Base-by-base conservation (phyloP, 768 basidiomycete species). In the Tulasnella sp. region DNA sequence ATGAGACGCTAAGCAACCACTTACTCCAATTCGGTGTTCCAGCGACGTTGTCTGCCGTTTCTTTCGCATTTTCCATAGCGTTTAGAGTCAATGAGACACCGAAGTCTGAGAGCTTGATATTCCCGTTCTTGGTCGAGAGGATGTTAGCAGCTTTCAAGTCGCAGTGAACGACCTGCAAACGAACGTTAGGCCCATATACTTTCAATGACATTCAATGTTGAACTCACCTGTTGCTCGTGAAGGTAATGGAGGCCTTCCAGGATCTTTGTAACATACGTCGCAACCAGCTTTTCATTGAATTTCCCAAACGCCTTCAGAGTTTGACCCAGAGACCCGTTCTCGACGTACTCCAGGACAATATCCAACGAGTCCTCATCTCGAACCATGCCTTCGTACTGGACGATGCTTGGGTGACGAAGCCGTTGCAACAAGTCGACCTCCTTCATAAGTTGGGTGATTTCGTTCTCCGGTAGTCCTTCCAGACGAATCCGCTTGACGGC, bases 131-230 rank as follows among this genome's bases (percentile, higher is more conserved):
- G 19, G 96, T 99, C 17, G 93, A 96, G n/a, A 99, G 89, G 81
- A 99, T 97, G 82, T 99, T 99, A 31, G 97, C 97, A 0, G 97
- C 96, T 83, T 99, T 99, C 79, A 99, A 88, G 84, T 99, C 97
- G 82, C 97, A 97, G 82, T 99, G 97, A 11, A 98, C 96, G 77
- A 97, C 94, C 81, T 95, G 88, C 72, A 37, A 12, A 31, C 17
- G n/a, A 52, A 25, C 3, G 79, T 72, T 71, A 17, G 7, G 72
- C 8, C n/a, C 39, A 25, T 31, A 15, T 25, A 22, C 75, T n/a
- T n/a, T 49, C 7, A 64, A 15, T 5, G 58, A 37, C 9, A 68
- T 37, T 72, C 36, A 52, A 12, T 31, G 39, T 14, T 31, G n/a
- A 14, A 45, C 81, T 25, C 49, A 85, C 85, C 54, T 85, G 82